Base-by-base conservation (phyloP, 2,329 filamentous ascomycete species). In the Mycogone perniciosa region DNA sequence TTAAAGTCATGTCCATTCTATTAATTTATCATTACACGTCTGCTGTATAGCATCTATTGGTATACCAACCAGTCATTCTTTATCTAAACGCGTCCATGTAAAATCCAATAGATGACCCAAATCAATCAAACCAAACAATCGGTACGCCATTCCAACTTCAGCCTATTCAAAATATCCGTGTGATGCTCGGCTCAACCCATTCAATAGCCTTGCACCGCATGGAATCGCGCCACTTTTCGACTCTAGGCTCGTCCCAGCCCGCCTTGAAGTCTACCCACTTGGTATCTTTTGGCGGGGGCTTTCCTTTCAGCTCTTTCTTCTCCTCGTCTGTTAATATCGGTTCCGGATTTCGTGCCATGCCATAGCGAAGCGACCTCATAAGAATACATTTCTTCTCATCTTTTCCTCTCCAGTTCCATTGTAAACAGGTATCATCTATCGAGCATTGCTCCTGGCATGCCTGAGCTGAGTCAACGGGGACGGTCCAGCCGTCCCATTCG, bases 401-500 rank as follows among this genome's bases (percentile, higher is more conserved):
- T n/a, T 57, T 52, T 4, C 64, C 64, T 33, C 60, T 52, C 64
- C 64, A 67, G n/a, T 59, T 60, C 50, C 58, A 67, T 40, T 66
- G 62, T 3, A 65, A 41, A 48, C 64, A 67, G 5, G 56, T 51
- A 4, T 57, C 53, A 26, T 59, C 56, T 1, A 54, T 53, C n/a
- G 53, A 53, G 52, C 64, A 67, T 27, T 60, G 59, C 27, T 59
- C 57, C n/a, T 52, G 57, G 48, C 64, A 67, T 0, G 58, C 54
- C 9, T 64, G 60, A 5, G 60, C 59, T 0, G 62, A 63, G 41
- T 60, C 55, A 7, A 66, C 62, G 2, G 56, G 51, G 0, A 59
- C 61, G 2, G 61, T 45, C 59, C 58, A 65, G 10, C 55, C 54
- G 13, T 65, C 63, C 63, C 63, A 66, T 42, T 66, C 60, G 2